These are phyloP conservation scores for Vanrija humicola DNA, from an alignment of 1,284 basidiomycete species.

Conservation along the genomic window DNA sequence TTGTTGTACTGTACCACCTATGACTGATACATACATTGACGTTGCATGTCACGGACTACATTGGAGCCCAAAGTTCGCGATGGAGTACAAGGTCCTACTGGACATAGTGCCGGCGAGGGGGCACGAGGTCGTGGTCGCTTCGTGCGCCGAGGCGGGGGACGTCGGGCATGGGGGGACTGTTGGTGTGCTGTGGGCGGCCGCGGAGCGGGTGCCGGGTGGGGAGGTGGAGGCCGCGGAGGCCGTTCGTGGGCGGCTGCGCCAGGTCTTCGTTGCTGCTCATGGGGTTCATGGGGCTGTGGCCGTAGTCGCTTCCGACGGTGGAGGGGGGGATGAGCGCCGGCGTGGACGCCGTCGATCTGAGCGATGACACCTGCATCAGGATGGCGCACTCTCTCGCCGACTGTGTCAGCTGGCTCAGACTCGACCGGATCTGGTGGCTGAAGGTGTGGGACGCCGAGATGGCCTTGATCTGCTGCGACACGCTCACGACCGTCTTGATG, in stretches of 20 bases:
- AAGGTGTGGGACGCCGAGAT: conserved; percentile 46
- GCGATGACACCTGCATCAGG: conserved; percentile 45
- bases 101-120: no score
- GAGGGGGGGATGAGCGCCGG: conserved; percentile 3
- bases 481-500: conserved; percentile 50
- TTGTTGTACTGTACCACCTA: no score
- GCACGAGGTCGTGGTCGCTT: no score
- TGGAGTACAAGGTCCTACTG: no score
- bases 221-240: conserved; percentile 3
- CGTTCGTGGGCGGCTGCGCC: not conserved
- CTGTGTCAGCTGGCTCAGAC: conserved; percentile 47
- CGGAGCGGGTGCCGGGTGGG: conserved; percentile 6
- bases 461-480: conserved; percentile 47
- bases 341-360: conserved; percentile 32
- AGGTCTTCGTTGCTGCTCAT: conserved; percentile 11
- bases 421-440: conserved; percentile 35
- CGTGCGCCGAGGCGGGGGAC: no score
- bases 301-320: no score
- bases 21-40: no score
- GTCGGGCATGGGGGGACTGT: no score
- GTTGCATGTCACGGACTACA: no score
- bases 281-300: not conserved
- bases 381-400: conserved; percentile 52
- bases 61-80: no score
- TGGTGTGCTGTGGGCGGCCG: not conserved